A percentile compares a stretch with the other conserved stretches of the same genome.
Conservation (phyloP, 2,329 filamentous ascomycete species). For the Penicillium crustosum region DNA sequence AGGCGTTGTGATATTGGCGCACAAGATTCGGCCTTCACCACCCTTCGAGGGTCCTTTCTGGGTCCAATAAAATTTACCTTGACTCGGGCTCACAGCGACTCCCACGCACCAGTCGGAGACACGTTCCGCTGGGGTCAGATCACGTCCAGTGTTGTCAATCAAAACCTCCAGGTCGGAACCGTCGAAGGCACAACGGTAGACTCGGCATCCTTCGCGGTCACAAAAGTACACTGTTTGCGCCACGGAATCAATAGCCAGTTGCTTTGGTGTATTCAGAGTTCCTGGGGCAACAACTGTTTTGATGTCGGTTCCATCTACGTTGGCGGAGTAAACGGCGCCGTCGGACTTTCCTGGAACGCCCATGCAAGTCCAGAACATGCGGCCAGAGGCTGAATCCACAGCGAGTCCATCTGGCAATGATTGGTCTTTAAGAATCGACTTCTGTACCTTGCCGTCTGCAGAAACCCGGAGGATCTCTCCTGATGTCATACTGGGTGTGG, state of each 20-base stretch:
- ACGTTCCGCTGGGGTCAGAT: conserved; percentile 31
- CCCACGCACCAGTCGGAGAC: conserved; percentile 56
- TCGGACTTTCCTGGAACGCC: conserved; percentile 42
- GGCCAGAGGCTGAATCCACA: too few species aligned
- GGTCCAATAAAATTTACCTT: conserved; percentile 58
- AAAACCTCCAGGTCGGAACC: conserved; percentile 25
- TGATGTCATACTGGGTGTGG: conserved; percentile 9
- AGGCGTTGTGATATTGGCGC: conserved; percentile 48
- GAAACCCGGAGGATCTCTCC: conserved; percentile 24
- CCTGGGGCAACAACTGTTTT: conserved; percentile 47
- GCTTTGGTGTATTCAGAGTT: conserved; percentile 51
- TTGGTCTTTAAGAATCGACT: conserved; percentile 16
- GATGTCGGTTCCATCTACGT: conserved; percentile 51
- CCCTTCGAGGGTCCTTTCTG: conserved; percentile 59
- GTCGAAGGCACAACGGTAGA: conserved; percentile 39
- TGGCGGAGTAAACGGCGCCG: conserved; percentile 47
- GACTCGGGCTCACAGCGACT: conserved; percentile 48
- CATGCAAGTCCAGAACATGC: conserved; percentile 55
- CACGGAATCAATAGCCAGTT: conserved; percentile 35
- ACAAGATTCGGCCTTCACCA: conserved; percentile 54
- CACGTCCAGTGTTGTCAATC: conserved; percentile 36
- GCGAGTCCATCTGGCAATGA: conserved; percentile 50
- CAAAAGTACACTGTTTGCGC: conserved; percentile 41
- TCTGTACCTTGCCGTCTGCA: conserved; percentile 3
- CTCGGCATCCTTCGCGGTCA: conserved; percentile 46